Evolutionary conservation across 192 early-diverging fungal species (phyloP).

Genomic region (Oehlia diaphana): DNA sequence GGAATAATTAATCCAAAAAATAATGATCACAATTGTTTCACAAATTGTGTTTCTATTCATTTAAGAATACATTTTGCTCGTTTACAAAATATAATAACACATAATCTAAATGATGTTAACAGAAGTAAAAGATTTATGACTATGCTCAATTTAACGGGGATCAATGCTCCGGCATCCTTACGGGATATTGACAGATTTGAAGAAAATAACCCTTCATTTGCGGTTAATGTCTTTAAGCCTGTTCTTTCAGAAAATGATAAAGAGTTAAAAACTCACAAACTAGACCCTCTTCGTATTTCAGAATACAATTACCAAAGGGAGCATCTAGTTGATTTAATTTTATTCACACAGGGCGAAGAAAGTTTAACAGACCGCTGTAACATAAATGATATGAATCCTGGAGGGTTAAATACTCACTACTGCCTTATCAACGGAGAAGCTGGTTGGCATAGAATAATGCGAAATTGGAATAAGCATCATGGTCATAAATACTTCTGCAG

Average conservation of each 20-base stretch:
- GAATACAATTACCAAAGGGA: conserved; percentile 7
- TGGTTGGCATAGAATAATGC: neutral
- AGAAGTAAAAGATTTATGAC: neutral
- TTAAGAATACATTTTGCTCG: too few species aligned
- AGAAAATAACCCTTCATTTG: neutral
- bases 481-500: neutral
- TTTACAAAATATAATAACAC: too few species aligned
- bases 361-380: neutral
- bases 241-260: neutral
- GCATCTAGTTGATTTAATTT: conserved; percentile 4
- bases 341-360: conserved; percentile 16
- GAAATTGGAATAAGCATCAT: conserved; percentile 17
- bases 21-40: too few species aligned
- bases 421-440: neutral
- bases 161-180: conserved; percentile 1
- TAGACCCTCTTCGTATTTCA: conserved; percentile 8
- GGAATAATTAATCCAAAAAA: conserved; percentile 18
- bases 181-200: conserved; percentile 10
- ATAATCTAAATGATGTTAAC: conserved; percentile 1
- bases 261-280: too few species aligned
- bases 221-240: conserved; percentile 17
- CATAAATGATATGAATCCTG: conserved; percentile 3
- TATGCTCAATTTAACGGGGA: conserved; percentile 3
- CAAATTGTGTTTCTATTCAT: too few species aligned
- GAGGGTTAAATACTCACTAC: conserved; percentile 2